phyloP scores from a whole-genome alignment of 176 grass and related monocot species.

The Microstegium vimineum region DNA sequence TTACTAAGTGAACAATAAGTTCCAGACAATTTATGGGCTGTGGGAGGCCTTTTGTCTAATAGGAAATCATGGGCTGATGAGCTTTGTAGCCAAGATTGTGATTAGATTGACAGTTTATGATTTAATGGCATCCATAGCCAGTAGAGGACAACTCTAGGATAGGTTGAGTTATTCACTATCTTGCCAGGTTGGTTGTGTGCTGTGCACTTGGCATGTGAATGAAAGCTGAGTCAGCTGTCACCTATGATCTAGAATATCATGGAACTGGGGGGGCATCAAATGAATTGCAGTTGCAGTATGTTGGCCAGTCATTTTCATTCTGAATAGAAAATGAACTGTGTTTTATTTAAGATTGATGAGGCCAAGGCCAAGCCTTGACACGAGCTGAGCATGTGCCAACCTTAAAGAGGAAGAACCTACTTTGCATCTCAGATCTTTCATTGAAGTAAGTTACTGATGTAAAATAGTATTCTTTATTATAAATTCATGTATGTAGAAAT shows the following conservation, averaged over 20 bases:
- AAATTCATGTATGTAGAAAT: not conserved
- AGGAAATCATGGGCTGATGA: not conserved
- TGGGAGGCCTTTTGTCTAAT: not conserved
- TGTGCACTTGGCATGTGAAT: not conserved
- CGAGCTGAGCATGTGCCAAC: not conserved
- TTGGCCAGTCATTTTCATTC: not conserved
- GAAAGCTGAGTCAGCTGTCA: not conserved
- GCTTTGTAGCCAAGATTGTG: not conserved
- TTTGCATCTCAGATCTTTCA: not conserved
- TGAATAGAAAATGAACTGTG: not conserved
- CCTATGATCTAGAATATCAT: not conserved
- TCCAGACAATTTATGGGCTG: not conserved
- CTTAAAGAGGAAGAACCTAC: not conserved
- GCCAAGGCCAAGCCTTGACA: not conserved
- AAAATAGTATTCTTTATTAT: not conserved
- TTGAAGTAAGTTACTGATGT: not conserved
- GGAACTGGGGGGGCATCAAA: not conserved
- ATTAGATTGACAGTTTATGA: not conserved
- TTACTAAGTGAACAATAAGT: not conserved
- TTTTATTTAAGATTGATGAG: not conserved
- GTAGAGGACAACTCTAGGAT: not conserved
- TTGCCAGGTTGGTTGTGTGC: not conserved
- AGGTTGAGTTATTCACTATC: not conserved
- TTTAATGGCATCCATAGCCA: not conserved
- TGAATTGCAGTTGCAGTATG: not conserved